Evolutionary conservation across 345 rosid genomes (phyloP), one percentile per base, ranked within the genome.

Genomic region (Arabis hirsuta): DNA sequence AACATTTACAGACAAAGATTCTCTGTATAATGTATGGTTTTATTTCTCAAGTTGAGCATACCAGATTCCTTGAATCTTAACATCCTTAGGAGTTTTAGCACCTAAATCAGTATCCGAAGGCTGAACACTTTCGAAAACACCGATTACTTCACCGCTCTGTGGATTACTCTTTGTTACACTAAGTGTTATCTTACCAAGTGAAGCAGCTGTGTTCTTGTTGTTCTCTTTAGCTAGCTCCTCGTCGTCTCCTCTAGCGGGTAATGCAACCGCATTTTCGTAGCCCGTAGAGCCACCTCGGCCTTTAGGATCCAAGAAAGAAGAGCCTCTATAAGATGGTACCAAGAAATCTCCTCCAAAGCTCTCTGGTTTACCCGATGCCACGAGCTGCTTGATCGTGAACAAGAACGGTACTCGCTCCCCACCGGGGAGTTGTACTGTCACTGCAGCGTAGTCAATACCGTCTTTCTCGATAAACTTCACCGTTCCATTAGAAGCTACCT

Each of bases 241-340:
- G 74, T 92, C 92, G 0, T 92, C 96, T 52, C 95, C 98, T 69
- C 96, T 85, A 0, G 92, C 96, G 0, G 96, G 95, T 78, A 92
- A 76, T 9, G 98, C 92, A 26, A 92, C 84, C 0, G 92, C 96
- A 44, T 81, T 92, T 24, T 92, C 90, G 11, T 92, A 92, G 12
- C 96, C 92, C 1, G 87, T 84, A 1, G 96, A 92, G 0, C 98
- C 96, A 66, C 96, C 96, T 43, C 96, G 77, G 5, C 98, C 98
- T 84, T 92, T 90, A 1, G 96, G 98, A 84, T 92, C 96, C 86
- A 90, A 85, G 84, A 92, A 90, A 10, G 98, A 88, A 0, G 96
- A 80, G 5, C 96, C 96, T 9, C 90, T 85, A 82, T 92, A 92
- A 0, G 96, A 84, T 3, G 96, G 96, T 5, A 92, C 96, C 0